Evolutionary conservation across 345 rosid species (phyloP).

Genomic region (Passiflora organensis): DNA sequence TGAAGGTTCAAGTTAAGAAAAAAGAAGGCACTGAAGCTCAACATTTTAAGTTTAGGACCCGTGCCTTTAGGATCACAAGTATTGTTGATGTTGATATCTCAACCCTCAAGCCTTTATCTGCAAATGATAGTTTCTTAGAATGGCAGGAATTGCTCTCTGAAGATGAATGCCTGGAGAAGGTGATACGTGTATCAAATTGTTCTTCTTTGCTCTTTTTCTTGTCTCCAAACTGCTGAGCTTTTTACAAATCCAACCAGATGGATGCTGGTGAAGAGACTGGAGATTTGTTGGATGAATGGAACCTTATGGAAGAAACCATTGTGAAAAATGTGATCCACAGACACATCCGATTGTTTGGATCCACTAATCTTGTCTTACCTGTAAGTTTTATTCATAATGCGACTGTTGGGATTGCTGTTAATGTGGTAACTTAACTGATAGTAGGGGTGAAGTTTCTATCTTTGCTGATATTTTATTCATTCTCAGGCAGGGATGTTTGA

Average conservation of each 20-base stretch:
- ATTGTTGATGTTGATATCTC: constrained; percentile 73
- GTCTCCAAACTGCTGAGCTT: constrained; percentile 6
- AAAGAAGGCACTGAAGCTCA: constrained; percentile 57
- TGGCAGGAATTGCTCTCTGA: constrained; percentile 71
- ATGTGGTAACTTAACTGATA: too few species aligned
- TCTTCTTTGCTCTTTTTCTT: constrained; percentile 2
- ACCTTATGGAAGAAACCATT: constrained; percentile 48
- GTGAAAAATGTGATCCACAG: constrained; percentile 45
- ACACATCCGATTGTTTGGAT: constrained; percentile 79
- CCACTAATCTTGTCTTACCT: constrained; percentile 46
- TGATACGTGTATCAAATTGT: constrained; percentile 20
- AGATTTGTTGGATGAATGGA: constrained; percentile 65
- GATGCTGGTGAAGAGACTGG: constrained; percentile 38
- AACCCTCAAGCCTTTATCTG: constrained; percentile 46
- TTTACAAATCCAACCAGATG: constrained; percentile 34
- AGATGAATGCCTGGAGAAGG: constrained; percentile 52
- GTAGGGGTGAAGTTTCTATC: background rate
- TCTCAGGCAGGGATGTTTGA: constrained; percentile 57
- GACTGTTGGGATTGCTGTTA: background rate
- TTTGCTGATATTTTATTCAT: constrained; percentile 11
- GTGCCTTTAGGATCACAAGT: constrained; percentile 63
- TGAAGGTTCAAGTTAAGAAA: constrained; percentile 59
- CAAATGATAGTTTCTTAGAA: constrained; percentile 56
- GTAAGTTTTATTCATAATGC: constrained; percentile 39
- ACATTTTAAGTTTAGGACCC: constrained; percentile 66